Evolutionary conservation across 805 yeast genomes (phyloP), one percentile per base, ranked within the genome.

Genomic region (Sporopachydermia lactativora): DNA sequence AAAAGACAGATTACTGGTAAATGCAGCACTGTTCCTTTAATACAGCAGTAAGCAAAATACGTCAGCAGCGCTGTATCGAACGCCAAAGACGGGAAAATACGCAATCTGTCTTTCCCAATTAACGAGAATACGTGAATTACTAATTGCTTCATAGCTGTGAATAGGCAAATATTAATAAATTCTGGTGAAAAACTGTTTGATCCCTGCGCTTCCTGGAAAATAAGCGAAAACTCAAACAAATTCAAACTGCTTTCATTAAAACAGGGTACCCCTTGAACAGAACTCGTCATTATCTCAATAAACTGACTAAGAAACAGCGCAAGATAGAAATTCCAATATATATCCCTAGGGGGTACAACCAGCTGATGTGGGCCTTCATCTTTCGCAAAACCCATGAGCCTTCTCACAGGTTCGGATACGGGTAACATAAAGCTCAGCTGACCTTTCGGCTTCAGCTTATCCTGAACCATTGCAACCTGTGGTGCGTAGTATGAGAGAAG

Each of bases 141-240:
- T 5, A 79, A 46, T 49, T 82, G 86, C 43, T 74, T 75, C 1
- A 66, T 41, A 1, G 80, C 54, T 43, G 80, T 76, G 49, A 74
- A 70, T 4, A 75, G 44, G n/a, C 77, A 66, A 3, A 75, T 61
- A 5, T 65, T 57, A 36, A 71, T 62, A 37, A 71, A 60, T 51
- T 68, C 82, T 39, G 64, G 68, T 1, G 76, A 68, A 19, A 76
- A 84, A 39, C 66, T 59, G 41, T 41, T 60, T 24, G 63, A 58
- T 36, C 66, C 63, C 53, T 70, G 80, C 43, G 70, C 76, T 49
- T 81, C 92, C 50, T 81, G 88, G 52, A 79, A 79, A 8, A 84
- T 82, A 13, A 80, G 54, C 3, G 89, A 78, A 49, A 75, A 79
- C 54, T 82, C 92, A 57, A 81, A 80, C 28, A 81, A 58, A 0